These are phyloP conservation scores for Agaricus blazei DNA, from an alignment of 768 basidiomycete species.

Conservation along the genomic window DNA sequence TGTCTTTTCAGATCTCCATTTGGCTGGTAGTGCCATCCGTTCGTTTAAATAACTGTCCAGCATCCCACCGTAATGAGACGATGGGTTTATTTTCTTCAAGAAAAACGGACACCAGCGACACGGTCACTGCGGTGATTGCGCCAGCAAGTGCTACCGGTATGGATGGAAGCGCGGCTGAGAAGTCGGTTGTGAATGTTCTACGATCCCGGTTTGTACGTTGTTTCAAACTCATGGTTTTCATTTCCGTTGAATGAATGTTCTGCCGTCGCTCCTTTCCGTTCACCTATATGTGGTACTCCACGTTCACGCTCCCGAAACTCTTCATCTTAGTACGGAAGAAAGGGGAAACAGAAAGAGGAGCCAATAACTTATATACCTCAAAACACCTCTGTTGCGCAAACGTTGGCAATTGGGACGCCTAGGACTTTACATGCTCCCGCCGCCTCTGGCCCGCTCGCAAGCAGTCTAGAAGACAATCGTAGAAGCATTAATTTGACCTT, in stretches of 20 bases:
- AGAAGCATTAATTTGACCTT: slow-evolving; percentile 9
- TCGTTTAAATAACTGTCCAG: background rate
- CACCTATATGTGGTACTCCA: background rate
- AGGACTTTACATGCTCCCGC: slow-evolving; percentile 16
- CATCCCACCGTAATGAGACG: slow-evolving; percentile 31
- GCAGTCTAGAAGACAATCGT: slow-evolving; percentile 7
- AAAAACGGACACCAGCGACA: slow-evolving; percentile 35
- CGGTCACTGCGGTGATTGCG: slow-evolving; percentile 21
- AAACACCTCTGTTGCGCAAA: slow-evolving; percentile 30
- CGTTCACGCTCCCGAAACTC: background rate
- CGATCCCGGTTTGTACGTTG: slow-evolving; percentile 56
- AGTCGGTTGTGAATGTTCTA: slow-evolving; percentile 51
- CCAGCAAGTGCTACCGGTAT: slow-evolving; percentile 11
- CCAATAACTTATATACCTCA: slow-evolving; percentile 25
- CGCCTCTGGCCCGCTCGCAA: slow-evolving; percentile 20
- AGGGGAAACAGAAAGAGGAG: slow-evolving; percentile 51
- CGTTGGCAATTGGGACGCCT: slow-evolving; percentile 16
- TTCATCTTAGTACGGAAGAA: slow-evolving; percentile 47
- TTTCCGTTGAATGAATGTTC: slow-evolving; percentile 13
- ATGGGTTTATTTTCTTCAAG: slow-evolving; percentile 53
- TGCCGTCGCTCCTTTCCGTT: slow-evolving; percentile 2
- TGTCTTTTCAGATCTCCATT: background rate
- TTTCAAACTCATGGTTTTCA: slow-evolving; percentile 14
- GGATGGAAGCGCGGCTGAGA: slow-evolving; percentile 22
- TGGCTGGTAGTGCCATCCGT: background rate